Conservation (phyloP, 2,329 filamentous ascomycete species). For the Beauveria pseudobassiana region DNA sequence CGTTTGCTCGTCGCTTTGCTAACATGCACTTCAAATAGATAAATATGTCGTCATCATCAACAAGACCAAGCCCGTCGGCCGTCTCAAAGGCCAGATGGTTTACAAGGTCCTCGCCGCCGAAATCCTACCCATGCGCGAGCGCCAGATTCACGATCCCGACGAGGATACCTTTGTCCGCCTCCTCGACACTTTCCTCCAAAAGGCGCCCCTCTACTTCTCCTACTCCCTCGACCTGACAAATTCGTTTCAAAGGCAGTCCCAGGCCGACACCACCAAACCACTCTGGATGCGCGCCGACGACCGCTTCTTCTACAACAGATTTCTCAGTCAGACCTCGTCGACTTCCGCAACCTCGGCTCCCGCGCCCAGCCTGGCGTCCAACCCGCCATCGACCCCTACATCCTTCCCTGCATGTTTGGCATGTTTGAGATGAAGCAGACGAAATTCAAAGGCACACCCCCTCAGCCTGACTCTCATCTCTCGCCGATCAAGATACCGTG, state of each 20-base stretch:
- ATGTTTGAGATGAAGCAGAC: slow-evolving; percentile 90
- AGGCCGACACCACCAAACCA: slow-evolving; percentile 62
- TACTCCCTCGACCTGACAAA: slow-evolving; percentile 97
- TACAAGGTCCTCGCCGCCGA: slow-evolving; percentile 90
- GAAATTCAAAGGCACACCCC: slow-evolving; percentile 73
- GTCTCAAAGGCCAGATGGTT: slow-evolving; percentile 90
- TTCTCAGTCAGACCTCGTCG: slow-evolving; percentile 87
- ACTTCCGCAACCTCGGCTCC: slow-evolving; percentile 64
- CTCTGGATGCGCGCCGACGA: slow-evolving; percentile 92
- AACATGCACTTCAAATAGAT: slow-evolving; percentile 39
- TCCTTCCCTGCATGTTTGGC: slow-evolving; percentile 91
- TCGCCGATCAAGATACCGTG: slow-evolving; percentile 77
- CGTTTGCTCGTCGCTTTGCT: slow-evolving; percentile 2
- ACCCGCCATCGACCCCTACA: slow-evolving; percentile 77
- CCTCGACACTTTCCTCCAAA: slow-evolving; percentile 73
- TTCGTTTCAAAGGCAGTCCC: slow-evolving; percentile 87
- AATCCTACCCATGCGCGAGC: slow-evolving; percentile 87
- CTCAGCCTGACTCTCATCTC: slow-evolving; percentile 85
- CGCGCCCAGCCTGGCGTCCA: slow-evolving; percentile 62
- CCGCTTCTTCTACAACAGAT: slow-evolving; percentile 98
- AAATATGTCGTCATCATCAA: slow-evolving; percentile 97
- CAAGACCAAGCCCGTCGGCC: slow-evolving; percentile 83
- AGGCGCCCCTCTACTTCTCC: slow-evolving; percentile 92
- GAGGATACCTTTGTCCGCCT: slow-evolving; percentile 86
- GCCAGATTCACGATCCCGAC: slow-evolving; percentile 82